Base-by-base conservation (phyloP, 768 basidiomycete species). In the Leucocoprinus leucothites region DNA sequence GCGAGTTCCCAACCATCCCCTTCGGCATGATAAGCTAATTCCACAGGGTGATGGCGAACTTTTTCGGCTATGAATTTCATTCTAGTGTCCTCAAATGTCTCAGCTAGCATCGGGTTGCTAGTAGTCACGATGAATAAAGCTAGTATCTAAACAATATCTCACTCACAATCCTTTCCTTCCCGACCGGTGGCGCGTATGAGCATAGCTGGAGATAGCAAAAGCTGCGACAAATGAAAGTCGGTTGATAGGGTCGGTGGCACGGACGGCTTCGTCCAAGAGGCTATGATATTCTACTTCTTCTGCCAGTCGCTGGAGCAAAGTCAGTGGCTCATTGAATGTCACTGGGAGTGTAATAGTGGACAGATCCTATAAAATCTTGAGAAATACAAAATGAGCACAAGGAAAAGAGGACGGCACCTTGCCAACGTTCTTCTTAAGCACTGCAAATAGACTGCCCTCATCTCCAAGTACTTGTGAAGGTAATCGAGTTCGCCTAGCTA, bases 161-260 rank as follows among this genome's bases (percentile, higher is more conserved):
- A 79, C 87, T 71, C 64, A 91, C 90, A 94, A 95, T 58, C 89
- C 90, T 69, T 95, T 95, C 56, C 92, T 79, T 41, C 91, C 87
- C 9, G 87, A 83, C 26, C 93, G 81, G 70, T 88, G 79, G 46
- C 82, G 82, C 3, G 91, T 91, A 63, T 89, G 89, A 4, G 89
- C 85, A 64, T 94, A 94, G 48, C 85, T 75, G 3, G 92, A 94
- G 19, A 94, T 82, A 0, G 89, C 91, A 60, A 94, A 94, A 3
- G 91, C 90, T 22, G 90, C 89, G 21, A 94, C 79, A 59, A 83
- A 86, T 58, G 85, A 85, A 45, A 94, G 78, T 22, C 86, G 82
- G 50, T 86, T 80, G 21, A 86, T 70, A 2, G 87, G 75, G 61
- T 91, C 84, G 11, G 67, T 67, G 18, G 80, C 65, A 13, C 71